Conservation (phyloP, 1,284 basidiomycete species). For the Ganoderma resinaceum region DNA sequence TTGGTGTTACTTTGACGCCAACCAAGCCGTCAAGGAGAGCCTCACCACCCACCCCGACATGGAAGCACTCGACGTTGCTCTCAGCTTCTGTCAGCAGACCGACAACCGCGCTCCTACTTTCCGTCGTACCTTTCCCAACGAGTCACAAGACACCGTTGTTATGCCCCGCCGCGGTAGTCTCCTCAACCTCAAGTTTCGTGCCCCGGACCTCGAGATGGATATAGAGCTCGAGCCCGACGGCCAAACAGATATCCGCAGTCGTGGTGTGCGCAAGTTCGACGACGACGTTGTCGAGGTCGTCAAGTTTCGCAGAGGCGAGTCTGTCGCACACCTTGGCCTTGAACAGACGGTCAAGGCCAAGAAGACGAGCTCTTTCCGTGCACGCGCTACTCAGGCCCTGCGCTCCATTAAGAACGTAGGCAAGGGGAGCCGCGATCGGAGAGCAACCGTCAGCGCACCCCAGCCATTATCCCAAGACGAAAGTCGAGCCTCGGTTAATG, state of each 20-base stretch:
- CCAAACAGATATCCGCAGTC: conserved; percentile 25
- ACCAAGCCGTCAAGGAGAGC: conserved; percentile 39
- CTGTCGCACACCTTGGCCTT: conserved; percentile 39
- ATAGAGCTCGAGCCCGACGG: conserved; percentile 24
- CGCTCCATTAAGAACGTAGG: conserved; percentile 65
- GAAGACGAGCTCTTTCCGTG: conserved; percentile 60
- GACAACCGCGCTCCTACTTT: conserved; percentile 44
- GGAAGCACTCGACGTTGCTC: conserved; percentile 50
- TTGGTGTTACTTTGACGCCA: conserved; percentile 72
- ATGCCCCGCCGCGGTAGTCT: conserved; percentile 38
- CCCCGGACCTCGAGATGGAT: conserved; percentile 16
- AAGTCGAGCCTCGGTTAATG: not conserved
- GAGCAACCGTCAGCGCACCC: conserved; percentile 29
- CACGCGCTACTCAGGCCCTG: conserved; percentile 66
- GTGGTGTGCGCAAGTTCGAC: conserved; percentile 39
- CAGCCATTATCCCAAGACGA: conserved; percentile 2
- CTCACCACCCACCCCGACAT: conserved; percentile 48
- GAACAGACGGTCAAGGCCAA: conserved; percentile 40
- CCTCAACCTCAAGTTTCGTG: conserved; percentile 3
- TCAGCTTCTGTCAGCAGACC: conserved; percentile 42
- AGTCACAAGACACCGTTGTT: conserved; percentile 41
- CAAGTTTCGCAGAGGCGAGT: conserved; percentile 60
- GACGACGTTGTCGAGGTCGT: conserved; percentile 71
- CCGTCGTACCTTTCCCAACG: conserved; percentile 35
- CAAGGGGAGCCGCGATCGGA: conserved; percentile 36